Evolutionary conservation across 2,329 filamentous ascomycete genomes (phyloP).

Genomic region (Microdochium bolleyi): DNA sequence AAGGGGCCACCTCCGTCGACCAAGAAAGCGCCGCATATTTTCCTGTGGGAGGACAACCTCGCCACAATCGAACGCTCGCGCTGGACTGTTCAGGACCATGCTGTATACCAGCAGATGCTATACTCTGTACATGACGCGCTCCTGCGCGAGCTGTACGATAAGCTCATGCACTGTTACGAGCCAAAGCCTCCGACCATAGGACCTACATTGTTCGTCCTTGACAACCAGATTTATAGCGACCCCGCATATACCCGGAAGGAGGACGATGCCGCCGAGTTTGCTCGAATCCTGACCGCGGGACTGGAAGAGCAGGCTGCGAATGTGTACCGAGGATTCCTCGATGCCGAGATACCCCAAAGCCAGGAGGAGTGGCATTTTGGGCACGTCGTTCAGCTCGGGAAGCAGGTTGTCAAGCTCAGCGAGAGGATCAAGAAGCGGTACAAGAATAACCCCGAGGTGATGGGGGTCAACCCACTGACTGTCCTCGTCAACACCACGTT

Average conservation of each 20-base stretch:
- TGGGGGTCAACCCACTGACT: conserved; percentile 60
- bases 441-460: conserved; percentile 75
- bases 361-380: conserved; percentile 84
- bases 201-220: conserved; percentile 70
- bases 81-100: conserved; percentile 64
- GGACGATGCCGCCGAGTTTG: conserved; percentile 65
- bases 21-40: conserved; percentile 53
- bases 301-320: conserved; percentile 66
- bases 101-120: conserved; percentile 67
- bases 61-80: conserved; percentile 47
- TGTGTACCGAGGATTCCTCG: conserved; percentile 73
- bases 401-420: conserved; percentile 75
- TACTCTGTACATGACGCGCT: conserved; percentile 71
- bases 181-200: conserved; percentile 77
- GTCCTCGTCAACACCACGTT: conserved; percentile 78
- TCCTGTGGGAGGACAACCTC: conserved; percentile 40
- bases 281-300: conserved; percentile 62
- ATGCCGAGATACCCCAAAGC: conserved; percentile 70
- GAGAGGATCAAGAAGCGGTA: conserved; percentile 91
- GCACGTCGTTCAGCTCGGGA: conserved; percentile 83
- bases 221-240: conserved; percentile 76
- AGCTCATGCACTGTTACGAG: conserved; percentile 85
- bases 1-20: conserved; percentile 63
- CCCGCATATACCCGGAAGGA: conserved; percentile 62
- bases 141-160: conserved; percentile 77